phyloP scores from a whole-genome alignment of 768 basidiomycete genomes.

The Sporobolomyces pararoseus region DNA sequence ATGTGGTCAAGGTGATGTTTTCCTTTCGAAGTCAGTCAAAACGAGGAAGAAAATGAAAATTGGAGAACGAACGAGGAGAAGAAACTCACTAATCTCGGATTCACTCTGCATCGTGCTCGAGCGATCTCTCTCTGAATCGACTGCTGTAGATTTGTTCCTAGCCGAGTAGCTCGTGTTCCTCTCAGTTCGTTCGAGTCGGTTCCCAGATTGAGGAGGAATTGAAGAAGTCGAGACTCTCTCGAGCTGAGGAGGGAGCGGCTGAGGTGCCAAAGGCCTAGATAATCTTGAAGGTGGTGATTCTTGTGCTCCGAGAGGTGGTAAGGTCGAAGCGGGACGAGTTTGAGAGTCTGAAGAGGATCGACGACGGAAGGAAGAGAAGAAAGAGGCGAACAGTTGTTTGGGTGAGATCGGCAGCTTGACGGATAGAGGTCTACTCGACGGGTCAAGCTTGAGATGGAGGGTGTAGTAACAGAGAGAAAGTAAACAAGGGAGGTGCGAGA shows the following conservation, averaged over 20 bases:
- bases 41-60: background rate
- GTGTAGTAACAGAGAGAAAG: background rate
- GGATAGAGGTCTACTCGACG: background rate
- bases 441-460: background rate
- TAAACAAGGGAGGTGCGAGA: background rate
- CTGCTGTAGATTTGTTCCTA: background rate
- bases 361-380: conserved; percentile 1
- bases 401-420: conserved; percentile 1
- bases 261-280: no score
- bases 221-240: conserved; percentile 7
- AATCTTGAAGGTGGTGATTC: background rate
- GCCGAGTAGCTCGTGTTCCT: background rate
- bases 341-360: background rate
- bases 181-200: background rate
- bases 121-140: no score
- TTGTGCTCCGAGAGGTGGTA: background rate
- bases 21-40: background rate
- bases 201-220: background rate
- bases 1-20: no score
- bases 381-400: conserved; percentile 10
- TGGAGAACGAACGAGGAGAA: background rate
- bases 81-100: background rate
- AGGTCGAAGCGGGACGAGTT: background rate
- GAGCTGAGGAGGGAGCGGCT: background rate
- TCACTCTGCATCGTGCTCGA: background rate